phyloP scores from a whole-genome alignment of 75 land plant genomes.

The Pinus tabuliformis region DNA sequence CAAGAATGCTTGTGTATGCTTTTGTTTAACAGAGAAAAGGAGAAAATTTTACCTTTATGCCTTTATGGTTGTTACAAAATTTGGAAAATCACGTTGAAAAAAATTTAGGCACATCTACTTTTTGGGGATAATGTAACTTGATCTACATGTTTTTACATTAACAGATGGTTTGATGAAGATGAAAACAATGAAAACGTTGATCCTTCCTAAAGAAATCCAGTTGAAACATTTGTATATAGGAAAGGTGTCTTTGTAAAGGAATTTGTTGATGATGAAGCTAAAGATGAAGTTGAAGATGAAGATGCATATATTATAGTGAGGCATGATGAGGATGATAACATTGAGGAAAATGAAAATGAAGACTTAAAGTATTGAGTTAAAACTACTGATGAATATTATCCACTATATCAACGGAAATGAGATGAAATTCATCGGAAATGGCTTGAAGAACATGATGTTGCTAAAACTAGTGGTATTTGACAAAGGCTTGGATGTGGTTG shows the following conservation, averaged over 20 bases:
- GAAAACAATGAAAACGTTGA: constrained; percentile 60
- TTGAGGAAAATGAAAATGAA: constrained; percentile 41
- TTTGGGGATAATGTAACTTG: no score
- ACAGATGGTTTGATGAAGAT: constrained; percentile 58
- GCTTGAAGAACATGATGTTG: constrained; percentile 90
- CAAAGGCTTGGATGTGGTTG: constrained; percentile 50
- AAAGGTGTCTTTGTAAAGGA: constrained; percentile 57
- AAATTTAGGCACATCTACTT: no score
- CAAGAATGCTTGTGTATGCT: no score
- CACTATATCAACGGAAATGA: constrained; percentile 49
- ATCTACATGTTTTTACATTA: no score
- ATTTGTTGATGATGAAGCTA: constrained; percentile 94
- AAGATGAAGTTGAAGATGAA: no score
- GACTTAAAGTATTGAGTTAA: constrained; percentile 68
- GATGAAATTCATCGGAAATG: constrained; percentile 84
- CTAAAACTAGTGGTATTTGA: constrained; percentile 61
- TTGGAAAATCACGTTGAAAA: no score
- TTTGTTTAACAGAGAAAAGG: no score
- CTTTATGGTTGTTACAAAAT: no score
- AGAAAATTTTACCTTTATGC: no score
- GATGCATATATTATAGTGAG: constrained; percentile 63
- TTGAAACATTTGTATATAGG: constrained; percentile 16
- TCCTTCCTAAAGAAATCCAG: constrained; percentile 15
- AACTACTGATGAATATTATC: constrained; percentile 48
- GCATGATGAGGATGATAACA: constrained; percentile 66